phyloP scores from a whole-genome alignment of 2,329 filamentous ascomycete genomes.

The Mycosphaerelloides madeirae region DNA sequence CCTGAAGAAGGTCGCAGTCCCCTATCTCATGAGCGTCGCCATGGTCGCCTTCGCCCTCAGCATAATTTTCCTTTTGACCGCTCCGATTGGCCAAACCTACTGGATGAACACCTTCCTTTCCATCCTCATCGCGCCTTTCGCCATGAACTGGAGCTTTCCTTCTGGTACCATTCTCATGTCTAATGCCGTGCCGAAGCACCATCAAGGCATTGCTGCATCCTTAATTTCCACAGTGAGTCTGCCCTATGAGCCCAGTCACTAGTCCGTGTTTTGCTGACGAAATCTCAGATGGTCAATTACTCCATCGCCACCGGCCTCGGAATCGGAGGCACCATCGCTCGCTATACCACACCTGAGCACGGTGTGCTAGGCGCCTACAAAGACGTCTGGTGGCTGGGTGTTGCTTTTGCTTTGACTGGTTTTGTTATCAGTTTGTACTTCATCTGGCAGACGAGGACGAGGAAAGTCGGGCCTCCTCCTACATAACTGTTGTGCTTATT shows the following conservation, averaged over 20 bases:
- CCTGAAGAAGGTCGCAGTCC: conserved; percentile 14
- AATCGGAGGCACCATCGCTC: no score
- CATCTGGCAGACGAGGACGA: conserved; percentile 5
- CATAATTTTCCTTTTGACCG: conserved; percentile 34
- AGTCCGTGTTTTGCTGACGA: no score
- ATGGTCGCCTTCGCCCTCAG: conserved; percentile 38
- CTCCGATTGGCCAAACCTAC: conserved; percentile 52
- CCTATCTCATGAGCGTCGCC: conserved; percentile 29
- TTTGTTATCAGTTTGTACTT: conserved; percentile 5
- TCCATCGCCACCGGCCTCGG: no score
- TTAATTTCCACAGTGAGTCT: conserved; percentile 49
- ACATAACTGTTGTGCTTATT: not conserved
- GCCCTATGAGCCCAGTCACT: no score
- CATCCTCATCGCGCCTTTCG: conserved; percentile 54
- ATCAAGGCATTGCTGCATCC: conserved; percentile 48
- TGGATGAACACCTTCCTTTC: conserved; percentile 58
- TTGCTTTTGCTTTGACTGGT: not conserved
- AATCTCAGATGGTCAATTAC: conserved; percentile 24
- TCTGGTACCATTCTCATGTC: conserved; percentile 57
- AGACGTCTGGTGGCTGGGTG: conserved; percentile 6
- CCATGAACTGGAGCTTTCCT: conserved; percentile 62
- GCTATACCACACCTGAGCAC: not conserved
- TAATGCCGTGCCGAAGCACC: conserved; percentile 41
- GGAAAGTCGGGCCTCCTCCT: not conserved
- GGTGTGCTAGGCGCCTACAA: not conserved